Conservation (phyloP, 2,329 filamentous ascomycete genomes). For the Tolypocladium endophyticum region DNA sequence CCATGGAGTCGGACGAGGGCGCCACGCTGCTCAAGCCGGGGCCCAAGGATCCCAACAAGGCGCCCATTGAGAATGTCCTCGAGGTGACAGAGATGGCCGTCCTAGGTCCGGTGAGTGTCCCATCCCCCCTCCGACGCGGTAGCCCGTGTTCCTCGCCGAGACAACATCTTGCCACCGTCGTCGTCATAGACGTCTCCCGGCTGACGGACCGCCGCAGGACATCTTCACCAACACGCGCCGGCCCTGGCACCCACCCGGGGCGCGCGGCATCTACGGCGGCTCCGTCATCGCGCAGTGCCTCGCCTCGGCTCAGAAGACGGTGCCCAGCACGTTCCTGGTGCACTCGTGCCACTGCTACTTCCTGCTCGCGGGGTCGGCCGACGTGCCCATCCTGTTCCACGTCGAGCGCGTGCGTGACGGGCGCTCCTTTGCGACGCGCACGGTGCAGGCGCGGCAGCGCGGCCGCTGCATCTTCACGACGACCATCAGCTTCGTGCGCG, state of each 20-base stretch:
- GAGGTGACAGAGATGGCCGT: conserved; percentile 72
- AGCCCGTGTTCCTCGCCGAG: no score
- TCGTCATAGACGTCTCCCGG: no score
- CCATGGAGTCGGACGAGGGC: conserved; percentile 15
- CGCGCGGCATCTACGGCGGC: conserved; percentile 87
- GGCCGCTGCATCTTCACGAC: conserved; percentile 91
- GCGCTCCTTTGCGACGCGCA: conserved; percentile 79
- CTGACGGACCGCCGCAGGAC: conserved; percentile 39
- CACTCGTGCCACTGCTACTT: conserved; percentile 99
- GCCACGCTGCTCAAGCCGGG: conserved; percentile 55
- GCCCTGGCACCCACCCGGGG: conserved; percentile 85
- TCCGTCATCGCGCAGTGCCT: conserved; percentile 89
- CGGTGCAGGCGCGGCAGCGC: conserved; percentile 87
- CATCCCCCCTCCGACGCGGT: neutral
- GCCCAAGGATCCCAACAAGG: conserved; percentile 58
- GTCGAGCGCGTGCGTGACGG: conserved; percentile 91
- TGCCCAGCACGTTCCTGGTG: conserved; percentile 67
- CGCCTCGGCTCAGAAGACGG: conserved; percentile 77
- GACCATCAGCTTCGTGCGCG: conserved; percentile 77
- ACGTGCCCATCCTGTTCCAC: conserved; percentile 85
- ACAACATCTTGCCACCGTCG: no score
- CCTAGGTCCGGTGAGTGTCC: conserved; percentile 55
- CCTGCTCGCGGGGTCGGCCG: conserved; percentile 75
- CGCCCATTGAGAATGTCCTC: conserved; percentile 79
- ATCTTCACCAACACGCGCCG: conserved; percentile 92